Conservation (phyloP, 2,329 filamentous ascomycete genomes). For the Microcyclosporella mali region DNA sequence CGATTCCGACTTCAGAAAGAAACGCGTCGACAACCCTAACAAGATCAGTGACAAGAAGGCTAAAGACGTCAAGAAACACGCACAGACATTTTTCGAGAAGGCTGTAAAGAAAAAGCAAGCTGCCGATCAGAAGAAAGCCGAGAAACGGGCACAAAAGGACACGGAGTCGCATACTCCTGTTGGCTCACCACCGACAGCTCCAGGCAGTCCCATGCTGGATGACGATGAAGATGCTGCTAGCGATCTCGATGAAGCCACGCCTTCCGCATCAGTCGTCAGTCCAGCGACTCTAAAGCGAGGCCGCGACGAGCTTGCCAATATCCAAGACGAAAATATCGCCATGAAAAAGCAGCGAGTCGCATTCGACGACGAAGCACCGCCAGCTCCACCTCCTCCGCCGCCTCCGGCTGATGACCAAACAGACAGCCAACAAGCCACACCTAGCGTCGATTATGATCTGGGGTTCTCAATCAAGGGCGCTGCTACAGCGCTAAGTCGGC, state of each 20-base stretch:
- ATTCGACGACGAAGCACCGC: constrained; percentile 26
- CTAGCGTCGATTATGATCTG: constrained; percentile 17
- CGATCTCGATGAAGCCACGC: constrained; percentile 27
- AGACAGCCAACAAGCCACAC: constrained; percentile 10
- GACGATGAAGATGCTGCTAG: constrained; percentile 19
- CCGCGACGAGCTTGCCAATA: constrained; percentile 28
- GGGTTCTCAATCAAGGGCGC: constrained; percentile 26
- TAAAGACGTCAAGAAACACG: constrained; percentile 75
- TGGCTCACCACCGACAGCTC: constrained; percentile 24
- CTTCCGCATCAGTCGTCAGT: constrained; percentile 16
- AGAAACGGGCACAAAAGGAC: constrained; percentile 36
- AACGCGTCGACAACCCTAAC: constrained; percentile 75
- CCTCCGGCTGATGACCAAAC: constrained; percentile 21
- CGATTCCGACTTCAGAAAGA: constrained; percentile 83
- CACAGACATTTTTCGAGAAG: constrained; percentile 80
- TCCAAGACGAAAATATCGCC: constrained; percentile 28
- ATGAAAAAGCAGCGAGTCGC: constrained; percentile 29
- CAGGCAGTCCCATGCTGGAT: constrained; percentile 19
- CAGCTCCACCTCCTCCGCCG: constrained; percentile 39
- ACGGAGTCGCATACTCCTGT: constrained; percentile 21
- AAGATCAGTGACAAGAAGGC: constrained; percentile 70
- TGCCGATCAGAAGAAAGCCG: constrained; percentile 59
- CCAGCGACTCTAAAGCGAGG: constrained; percentile 23
- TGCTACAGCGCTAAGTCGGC: constrained; percentile 16
- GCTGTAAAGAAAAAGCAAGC: constrained; percentile 69